These are phyloP conservation scores for Lasiosphaeria hispida DNA, from an alignment of 495 filamentous ascomycete genomes.

Conservation along the genomic window DNA sequence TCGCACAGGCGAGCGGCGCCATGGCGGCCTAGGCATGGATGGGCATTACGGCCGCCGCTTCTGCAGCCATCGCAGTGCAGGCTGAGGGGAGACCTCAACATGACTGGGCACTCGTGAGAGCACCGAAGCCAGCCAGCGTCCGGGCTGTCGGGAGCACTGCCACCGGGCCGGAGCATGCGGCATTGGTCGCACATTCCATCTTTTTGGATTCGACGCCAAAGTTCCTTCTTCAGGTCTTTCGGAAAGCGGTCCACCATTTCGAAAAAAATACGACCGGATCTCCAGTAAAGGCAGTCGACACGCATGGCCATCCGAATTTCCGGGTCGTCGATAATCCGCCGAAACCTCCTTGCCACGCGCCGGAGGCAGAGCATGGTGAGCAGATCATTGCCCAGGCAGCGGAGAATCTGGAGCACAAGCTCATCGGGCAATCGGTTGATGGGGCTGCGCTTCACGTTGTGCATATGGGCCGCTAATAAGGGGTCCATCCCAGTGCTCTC, in stretches of 20 bases:
- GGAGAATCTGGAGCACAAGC: conserved; percentile 8
- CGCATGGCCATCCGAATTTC: conserved; percentile 9
- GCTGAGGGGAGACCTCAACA: neutral
- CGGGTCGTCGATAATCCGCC: conserved; percentile 10
- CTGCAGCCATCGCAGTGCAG: conserved; percentile 18
- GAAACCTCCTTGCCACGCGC: conserved; percentile 13
- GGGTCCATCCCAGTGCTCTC: conserved; percentile 8
- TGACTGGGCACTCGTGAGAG: conserved; percentile 22
- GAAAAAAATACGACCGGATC: conserved; percentile 1
- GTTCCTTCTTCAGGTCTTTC: conserved; percentile 4
- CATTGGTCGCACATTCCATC: conserved; percentile 20
- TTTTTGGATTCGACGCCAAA: conserved; percentile 15
- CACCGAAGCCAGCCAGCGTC: conserved; percentile 3
- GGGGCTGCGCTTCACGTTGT: conserved; percentile 12
- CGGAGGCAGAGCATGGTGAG: conserved; percentile 12
- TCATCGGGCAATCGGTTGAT: conserved; percentile 15
- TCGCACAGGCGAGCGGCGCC: conserved; percentile 24
- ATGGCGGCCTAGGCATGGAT: conserved; percentile 19
- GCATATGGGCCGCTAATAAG: conserved; percentile 14
- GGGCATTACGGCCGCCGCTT: neutral
- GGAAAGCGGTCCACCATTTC: conserved; percentile 1
- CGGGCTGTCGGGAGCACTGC: conserved; percentile 1
- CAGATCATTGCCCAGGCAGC: conserved; percentile 3
- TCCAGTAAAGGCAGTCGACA: neutral
- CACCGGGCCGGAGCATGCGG: conserved; percentile 7